Conservation (phyloP, 495 filamentous ascomycete species). For the Immersiella caudata region DNA sequence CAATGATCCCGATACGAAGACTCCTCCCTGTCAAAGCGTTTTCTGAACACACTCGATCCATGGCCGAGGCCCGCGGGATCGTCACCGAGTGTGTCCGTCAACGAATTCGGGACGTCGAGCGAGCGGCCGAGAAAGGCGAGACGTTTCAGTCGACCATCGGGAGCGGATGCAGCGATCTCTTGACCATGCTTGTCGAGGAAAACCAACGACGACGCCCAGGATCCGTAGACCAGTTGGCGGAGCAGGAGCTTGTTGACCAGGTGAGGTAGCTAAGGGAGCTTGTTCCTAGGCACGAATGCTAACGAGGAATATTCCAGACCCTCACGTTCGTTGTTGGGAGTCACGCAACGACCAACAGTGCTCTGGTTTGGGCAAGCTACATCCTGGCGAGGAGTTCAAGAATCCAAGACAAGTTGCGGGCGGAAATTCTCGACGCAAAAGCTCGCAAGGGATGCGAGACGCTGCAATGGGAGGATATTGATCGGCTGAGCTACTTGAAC, state of each 20-base stretch:
- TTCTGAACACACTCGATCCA: constrained; percentile 26
- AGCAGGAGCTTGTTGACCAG: no score
- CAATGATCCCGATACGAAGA: constrained; percentile 31
- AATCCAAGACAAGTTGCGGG: neutral
- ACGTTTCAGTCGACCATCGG: constrained; percentile 1
- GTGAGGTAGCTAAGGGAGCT: no score
- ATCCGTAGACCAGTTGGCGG: no score
- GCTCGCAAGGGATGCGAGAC: neutral
- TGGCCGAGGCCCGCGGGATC: constrained; percentile 31
- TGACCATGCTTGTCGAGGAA: neutral
- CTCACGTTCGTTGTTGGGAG: neutral
- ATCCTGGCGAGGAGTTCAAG: neutral
- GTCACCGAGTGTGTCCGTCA: constrained; percentile 29
- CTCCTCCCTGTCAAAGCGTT: constrained; percentile 37
- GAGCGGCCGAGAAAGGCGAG: constrained; percentile 6
- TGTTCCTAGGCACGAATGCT: no score
- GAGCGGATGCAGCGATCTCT: neutral
- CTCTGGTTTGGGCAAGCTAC: constrained; percentile 7
- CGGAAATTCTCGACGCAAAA: neutral
- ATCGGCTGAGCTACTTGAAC: neutral
- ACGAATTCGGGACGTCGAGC: constrained; percentile 25
- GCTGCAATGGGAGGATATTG: constrained; percentile 1
- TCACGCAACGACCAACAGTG: neutral
- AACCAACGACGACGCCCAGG: neutral
- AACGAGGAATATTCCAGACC: neutral